phyloP scores from a whole-genome alignment of 768 basidiomycete species.

The Gautieria morchelliformis region DNA sequence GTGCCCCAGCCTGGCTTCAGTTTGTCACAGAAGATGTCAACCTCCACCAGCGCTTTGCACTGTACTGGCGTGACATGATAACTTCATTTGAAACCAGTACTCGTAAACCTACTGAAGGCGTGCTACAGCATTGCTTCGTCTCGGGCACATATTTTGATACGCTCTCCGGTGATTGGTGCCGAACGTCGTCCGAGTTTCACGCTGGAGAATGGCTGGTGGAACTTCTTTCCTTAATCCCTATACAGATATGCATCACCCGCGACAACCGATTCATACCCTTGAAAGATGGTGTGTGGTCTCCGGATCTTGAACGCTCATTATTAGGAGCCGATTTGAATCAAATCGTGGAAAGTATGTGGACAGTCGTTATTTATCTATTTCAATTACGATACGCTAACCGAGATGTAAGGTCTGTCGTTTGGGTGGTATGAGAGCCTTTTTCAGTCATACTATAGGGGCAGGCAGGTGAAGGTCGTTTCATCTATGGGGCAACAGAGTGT shows the following conservation, averaged over 20 bases:
- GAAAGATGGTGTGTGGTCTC: slow-evolving; percentile 45
- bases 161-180: slow-evolving; percentile 19
- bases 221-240: slow-evolving; percentile 51
- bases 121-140: slow-evolving; percentile 30
- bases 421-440: slow-evolving; percentile 3
- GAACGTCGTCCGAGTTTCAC: slow-evolving; percentile 28
- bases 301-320: slow-evolving; percentile 39
- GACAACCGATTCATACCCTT: slow-evolving; percentile 55
- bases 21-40: slow-evolving; percentile 32
- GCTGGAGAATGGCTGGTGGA: slow-evolving; percentile 57
- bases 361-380: neutral
- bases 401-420: neutral
- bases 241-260: slow-evolving; percentile 49
- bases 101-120: slow-evolving; percentile 41
- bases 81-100: slow-evolving; percentile 37
- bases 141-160: slow-evolving; percentile 19
- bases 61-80: slow-evolving; percentile 39
- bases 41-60: slow-evolving; percentile 24
- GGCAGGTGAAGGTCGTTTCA: slow-evolving; percentile 50
- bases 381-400: neutral
- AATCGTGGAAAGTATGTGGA: slow-evolving; percentile 35
- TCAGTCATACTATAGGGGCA: slow-evolving; percentile 14
- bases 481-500: slow-evolving; percentile 40
- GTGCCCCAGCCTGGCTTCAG: slow-evolving; percentile 26
- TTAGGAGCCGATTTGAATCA: slow-evolving; percentile 49